Evolutionary conservation across 2,329 filamentous ascomycete genomes (phyloP).

Genomic region (Sarocladium brachiariae): DNA sequence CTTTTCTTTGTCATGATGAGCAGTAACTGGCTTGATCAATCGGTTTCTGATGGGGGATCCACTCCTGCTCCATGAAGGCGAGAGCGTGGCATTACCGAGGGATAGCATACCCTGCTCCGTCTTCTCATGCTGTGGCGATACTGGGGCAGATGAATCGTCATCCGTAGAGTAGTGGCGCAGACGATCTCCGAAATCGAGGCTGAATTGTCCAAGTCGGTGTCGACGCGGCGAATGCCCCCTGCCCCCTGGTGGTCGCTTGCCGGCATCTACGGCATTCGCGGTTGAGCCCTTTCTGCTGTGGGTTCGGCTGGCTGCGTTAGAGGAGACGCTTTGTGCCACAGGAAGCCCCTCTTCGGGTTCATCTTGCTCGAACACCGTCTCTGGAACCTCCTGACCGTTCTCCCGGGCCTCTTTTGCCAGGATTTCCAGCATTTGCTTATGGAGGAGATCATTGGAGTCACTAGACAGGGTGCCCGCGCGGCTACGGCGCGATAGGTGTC

Average conservation of each 20-base stretch:
- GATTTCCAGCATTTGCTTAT: conserved; percentile 57
- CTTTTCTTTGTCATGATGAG: conserved; percentile 32
- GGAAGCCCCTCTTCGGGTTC: background rate
- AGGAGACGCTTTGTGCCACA: conserved; percentile 16
- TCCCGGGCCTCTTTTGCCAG: conserved; percentile 46
- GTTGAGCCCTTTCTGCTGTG: conserved; percentile 31
- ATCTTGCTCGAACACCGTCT: conserved; percentile 26
- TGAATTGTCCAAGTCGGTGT: conserved; percentile 30
- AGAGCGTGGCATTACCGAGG: conserved; percentile 47
- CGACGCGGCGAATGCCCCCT: conserved; percentile 15
- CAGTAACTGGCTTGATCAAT: conserved; percentile 37
- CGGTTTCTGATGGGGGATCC: conserved; percentile 58
- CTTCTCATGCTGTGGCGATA: conserved; percentile 44
- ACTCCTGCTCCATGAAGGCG: conserved; percentile 54
- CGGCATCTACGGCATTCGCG: conserved; percentile 19
- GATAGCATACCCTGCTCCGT: conserved; percentile 14
- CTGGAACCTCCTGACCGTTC: conserved; percentile 24
- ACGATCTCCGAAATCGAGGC: conserved; percentile 41
- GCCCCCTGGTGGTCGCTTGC: background rate
- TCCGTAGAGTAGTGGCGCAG: conserved; percentile 34
- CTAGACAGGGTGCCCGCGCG: conserved; percentile 42
- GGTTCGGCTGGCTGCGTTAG: conserved; percentile 23
- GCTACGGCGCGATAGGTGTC: conserved; percentile 22
- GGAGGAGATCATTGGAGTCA: conserved; percentile 43
- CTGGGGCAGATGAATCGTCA: conserved; percentile 37